Conservation (phyloP, 225 moss, liverwort and hornwort genomes). For the Physcomitrellopsis africana region DNA sequence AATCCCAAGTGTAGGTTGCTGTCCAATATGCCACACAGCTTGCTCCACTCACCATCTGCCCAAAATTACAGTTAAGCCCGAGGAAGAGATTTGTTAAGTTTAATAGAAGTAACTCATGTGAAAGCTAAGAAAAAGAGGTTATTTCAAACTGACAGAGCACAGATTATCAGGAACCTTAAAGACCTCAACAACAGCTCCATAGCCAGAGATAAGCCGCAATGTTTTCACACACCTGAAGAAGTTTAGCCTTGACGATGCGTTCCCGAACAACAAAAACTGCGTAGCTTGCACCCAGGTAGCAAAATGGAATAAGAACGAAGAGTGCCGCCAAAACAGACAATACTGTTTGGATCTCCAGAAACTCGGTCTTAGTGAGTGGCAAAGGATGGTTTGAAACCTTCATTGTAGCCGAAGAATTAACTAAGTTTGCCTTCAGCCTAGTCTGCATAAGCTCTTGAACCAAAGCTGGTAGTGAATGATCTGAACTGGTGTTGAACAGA, state of each 20-base stretch:
- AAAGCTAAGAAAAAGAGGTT: background rate
- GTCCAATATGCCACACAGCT: conserved; percentile 81
- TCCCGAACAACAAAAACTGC: conserved; percentile 92
- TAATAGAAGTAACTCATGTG: background rate
- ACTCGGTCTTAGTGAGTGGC: conserved; percentile 84
- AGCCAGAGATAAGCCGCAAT: too few species aligned
- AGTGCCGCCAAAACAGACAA: conserved; percentile 88
- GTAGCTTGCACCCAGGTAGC: conserved; percentile 89
- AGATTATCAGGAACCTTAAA: background rate
- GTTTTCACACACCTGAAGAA: conserved; percentile 71
- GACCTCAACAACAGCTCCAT: background rate
- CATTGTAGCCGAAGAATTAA: conserved; percentile 60
- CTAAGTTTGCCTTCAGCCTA: conserved; percentile 63
- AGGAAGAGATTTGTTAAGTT: background rate
- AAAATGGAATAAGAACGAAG: conserved; percentile 94
- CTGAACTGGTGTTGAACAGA: conserved; percentile 85
- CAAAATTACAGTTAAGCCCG: conserved; percentile 1
- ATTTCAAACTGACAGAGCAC: background rate
- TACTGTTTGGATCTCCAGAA: conserved; percentile 71
- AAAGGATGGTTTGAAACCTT: conserved; percentile 73
- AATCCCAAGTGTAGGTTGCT: conserved; percentile 92
- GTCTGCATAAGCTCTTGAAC: conserved; percentile 87
- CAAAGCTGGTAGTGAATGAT: conserved; percentile 82
- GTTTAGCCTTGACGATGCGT: conserved; percentile 91
- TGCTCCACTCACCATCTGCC: conserved; percentile 90